Evolutionary conservation across 75 land plant species (phyloP).

Genomic region (Pinus albicaulis): DNA sequence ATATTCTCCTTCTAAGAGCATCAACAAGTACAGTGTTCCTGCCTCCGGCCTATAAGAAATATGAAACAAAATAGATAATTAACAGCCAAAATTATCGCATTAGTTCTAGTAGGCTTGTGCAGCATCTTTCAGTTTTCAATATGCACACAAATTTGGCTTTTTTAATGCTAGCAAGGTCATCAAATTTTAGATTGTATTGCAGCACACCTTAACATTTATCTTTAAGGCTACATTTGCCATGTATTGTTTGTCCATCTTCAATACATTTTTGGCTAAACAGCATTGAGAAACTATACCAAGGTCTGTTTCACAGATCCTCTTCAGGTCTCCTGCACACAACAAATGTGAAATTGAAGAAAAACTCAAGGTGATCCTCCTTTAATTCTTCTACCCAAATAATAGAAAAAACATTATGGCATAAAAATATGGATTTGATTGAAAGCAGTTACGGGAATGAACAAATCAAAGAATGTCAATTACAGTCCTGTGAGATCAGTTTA

Average conservation of each 20-base stretch:
- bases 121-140: neutral
- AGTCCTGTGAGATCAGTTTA: too few species aligned
- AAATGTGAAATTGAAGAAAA: slow-evolving; percentile 5
- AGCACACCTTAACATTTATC: slow-evolving; percentile 85
- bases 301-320: slow-evolving; percentile 92
- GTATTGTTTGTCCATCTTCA: slow-evolving; percentile 78
- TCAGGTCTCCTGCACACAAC: slow-evolving; percentile 66
- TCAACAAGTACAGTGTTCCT: slow-evolving; percentile 87
- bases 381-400: neutral
- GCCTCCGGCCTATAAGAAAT: slow-evolving; percentile 63
- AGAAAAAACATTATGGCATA: slow-evolving; percentile 15
- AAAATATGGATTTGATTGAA: neutral
- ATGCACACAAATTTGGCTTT: neutral
- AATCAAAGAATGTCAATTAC: neutral
- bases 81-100: neutral
- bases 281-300: slow-evolving; percentile 91
- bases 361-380: neutral
- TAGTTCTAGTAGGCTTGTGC: neutral
- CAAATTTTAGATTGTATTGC: neutral
- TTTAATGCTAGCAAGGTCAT: neutral
- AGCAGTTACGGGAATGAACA: neutral
- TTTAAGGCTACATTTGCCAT: slow-evolving; percentile 91
- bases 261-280: slow-evolving; percentile 87
- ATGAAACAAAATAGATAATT: neutral
- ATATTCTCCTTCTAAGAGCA: slow-evolving; percentile 72